Base-by-base conservation (phyloP, 331 rosid genomes). In the Cydonia oblonga region DNA sequence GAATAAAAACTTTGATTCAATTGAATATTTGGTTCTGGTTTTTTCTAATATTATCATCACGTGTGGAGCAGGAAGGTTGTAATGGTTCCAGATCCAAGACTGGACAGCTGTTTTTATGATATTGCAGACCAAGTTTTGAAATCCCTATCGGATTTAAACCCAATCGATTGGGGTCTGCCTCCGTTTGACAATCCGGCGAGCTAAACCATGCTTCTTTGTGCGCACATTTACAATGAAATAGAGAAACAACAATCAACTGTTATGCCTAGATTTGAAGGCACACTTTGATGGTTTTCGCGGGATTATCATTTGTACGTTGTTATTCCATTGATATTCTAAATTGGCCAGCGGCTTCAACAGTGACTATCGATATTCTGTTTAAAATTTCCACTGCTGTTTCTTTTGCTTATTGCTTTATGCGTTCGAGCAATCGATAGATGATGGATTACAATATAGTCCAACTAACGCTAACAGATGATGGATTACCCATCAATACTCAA, bases 61-160 rank as follows among this genome's bases (percentile, higher is more conserved):
- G n/a, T 56, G 59, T 70, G 29, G 29, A 82, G 64, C 88, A 91
- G 96, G 98, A 85, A 53, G 38, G 96, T 66, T 53, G 83, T 89
- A 42, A 91, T 93, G 96, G 92, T 93, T 69, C 97, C 98, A 28
- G 97, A 93, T 85, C 89, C 96, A 73, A 93, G 88, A 74, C 78
- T 93, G 75, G 96, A 93, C 80, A 87, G 72, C 77, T 93, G 87
- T 52, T 84, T 73, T 74, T 87, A 75, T 68, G 84, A 67, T 13
- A 69, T 75, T 66, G 96, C 97, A 15, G 92, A 91, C 76, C 97
- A 87, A 79, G 90, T 91, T 70, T 77, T 91, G 84, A 80, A 79
- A 83, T 82, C 96, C 32, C 75, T 93, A 49, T 78, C 80, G 91
- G 96, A 88, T 86, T 91, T 93, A 84, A 87, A 79, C 77, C 98